Base-by-base conservation (phyloP, 768 basidiomycete species). In the Tubosaeta sp. region DNA sequence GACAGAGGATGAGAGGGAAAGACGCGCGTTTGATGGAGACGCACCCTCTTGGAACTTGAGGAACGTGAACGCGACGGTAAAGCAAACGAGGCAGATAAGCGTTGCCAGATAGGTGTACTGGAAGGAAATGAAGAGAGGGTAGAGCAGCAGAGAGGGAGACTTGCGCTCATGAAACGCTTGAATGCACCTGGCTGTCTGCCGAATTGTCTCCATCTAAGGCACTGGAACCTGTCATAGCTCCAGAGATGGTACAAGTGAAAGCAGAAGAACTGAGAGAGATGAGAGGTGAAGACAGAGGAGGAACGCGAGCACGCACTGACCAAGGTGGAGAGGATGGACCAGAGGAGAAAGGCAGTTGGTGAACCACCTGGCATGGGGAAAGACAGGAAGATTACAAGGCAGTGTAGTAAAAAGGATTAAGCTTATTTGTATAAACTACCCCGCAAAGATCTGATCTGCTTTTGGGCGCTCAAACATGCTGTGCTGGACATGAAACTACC, bases 101-200 rank as follows among this genome's bases (percentile, higher is more conserved):
- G 85, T 81, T 11, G 73, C 77, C n/a, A 90, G 70, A 65, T 90
- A 91, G n/a, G 86, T 85, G 71, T 91, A 91, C 70, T 88, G 78
- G 46, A n/a, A 17, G 48, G 22, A 48, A 58, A 46, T 61, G 61
- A 63, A 56, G 48, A 47, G 57, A 22, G 33, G 7, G 11, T 31
- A 49, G 27, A 17, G 43, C 19, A 29, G 3, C 13, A 27, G 46
- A 7, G 43, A 19, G 47, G 31, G 4, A 26, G n/a, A 75, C 83
- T 63, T 63, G 90, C 87, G n/a, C 87, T 91, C 90, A 92, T 92
- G 63, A 92, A 77, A 46, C 91, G 78, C 71, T 87, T 91, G 79
- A 92, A 92, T 12, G 89, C 83, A 51, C 90, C 90, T 51, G 85
- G 86, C 65, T 88, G 86, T 48, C 86, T 77, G 32, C 86, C 87